Evolutionary conservation across 2,329 filamentous ascomycete genomes (phyloP).

Genomic region (Cladosporium colombiae): DNA sequence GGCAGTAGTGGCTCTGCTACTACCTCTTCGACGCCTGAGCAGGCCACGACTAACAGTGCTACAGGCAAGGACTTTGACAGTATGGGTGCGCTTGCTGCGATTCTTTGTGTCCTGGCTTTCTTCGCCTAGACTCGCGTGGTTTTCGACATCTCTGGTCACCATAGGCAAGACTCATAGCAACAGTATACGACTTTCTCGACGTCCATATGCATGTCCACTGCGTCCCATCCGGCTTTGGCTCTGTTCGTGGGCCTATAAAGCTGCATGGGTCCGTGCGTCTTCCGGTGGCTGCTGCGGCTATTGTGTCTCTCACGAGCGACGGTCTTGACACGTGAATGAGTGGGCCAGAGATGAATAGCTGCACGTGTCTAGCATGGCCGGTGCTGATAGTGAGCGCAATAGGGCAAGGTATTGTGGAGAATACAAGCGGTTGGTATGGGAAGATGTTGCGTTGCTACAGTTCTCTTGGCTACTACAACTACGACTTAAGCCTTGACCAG

Average conservation of each 20-base stretch:
- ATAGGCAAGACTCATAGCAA: not conserved
- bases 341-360: not conserved
- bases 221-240: not conserved
- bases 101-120: conserved; percentile 23
- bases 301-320: not conserved
- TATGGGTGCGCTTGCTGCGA: conserved; percentile 23
- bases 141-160: not conserved
- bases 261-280: not conserved
- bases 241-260: not conserved
- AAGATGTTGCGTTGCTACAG: not conserved
- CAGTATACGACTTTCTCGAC: not conserved
- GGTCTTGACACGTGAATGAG: not conserved
- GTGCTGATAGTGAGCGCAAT: not conserved
- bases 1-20: not conserved
- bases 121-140: not conserved
- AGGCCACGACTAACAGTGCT: conserved; percentile 10
- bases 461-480: not conserved
- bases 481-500: not conserved
- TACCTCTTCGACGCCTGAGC: conserved; percentile 1
- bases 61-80: conserved; percentile 12
- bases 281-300: not conserved
- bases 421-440: not conserved
- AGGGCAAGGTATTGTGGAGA: not conserved
- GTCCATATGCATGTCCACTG: not conserved
- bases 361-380: not conserved